A percentile compares a stretch with the other conserved stretches of the same genome.
phyloP scores from a whole-genome alignment of 2,329 filamentous ascomycete species.

The Fusarium sororula region DNA sequence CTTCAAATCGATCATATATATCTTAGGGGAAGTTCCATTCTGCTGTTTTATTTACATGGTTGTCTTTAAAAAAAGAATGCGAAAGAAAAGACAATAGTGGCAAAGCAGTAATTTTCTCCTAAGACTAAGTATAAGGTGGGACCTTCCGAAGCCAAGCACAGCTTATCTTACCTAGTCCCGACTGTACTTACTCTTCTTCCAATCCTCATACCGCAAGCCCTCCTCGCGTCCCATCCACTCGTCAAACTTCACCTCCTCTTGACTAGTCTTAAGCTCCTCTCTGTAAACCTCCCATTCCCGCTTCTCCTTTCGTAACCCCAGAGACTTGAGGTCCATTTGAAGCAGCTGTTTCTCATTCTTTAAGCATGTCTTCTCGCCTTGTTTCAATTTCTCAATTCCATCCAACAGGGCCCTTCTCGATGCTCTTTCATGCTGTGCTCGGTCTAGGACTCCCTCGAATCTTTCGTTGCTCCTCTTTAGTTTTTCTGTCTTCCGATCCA shows the following conservation, averaged over 20 bases:
- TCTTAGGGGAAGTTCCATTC: not conserved
- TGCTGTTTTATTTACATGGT: no score
- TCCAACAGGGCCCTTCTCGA: not conserved
- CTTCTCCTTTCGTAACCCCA: not conserved
- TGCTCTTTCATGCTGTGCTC: not conserved
- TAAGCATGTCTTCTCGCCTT: not conserved
- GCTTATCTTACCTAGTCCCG: not conserved
- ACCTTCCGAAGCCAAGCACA: accelerated
- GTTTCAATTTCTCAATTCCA: not conserved
- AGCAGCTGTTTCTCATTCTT: not conserved
- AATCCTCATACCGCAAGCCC: not conserved
- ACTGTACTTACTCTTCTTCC: not conserved
- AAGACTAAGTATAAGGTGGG: no score
- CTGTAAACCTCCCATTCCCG: not conserved
- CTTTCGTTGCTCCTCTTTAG: not conserved
- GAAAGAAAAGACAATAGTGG: no score
- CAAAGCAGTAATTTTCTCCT: no score
- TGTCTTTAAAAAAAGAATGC: no score
- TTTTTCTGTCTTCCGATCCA: not conserved
- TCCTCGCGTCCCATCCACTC: not conserved
- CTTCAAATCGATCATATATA: not conserved
- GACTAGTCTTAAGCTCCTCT: not conserved
- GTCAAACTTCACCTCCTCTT: not conserved
- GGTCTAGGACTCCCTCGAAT: not conserved
- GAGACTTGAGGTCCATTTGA: not conserved